These are phyloP conservation scores for Aeminium ludgeri DNA, from an alignment of 495 filamentous ascomycete genomes.

Conservation along the genomic window DNA sequence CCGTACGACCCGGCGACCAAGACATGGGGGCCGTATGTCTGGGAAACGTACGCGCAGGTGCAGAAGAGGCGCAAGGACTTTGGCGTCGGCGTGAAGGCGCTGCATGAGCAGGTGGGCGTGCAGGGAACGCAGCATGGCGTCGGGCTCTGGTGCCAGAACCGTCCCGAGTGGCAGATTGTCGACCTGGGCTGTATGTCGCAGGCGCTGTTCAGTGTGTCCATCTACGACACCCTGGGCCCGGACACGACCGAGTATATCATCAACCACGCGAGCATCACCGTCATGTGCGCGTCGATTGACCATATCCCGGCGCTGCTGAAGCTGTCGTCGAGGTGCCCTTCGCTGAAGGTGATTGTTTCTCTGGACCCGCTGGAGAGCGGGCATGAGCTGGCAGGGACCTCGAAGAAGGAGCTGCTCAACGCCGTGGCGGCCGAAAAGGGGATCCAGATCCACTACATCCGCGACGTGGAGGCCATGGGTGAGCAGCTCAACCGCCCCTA, in stretches of 20 bases:
- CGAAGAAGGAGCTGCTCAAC: constrained; percentile 62
- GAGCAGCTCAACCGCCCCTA: constrained; percentile 44
- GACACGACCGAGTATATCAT: constrained; percentile 89
- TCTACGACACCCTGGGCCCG: constrained; percentile 90
- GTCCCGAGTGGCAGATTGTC: constrained; percentile 93
- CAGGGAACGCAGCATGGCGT: constrained; percentile 58
- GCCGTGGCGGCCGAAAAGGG: constrained; percentile 54
- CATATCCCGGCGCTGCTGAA: constrained; percentile 79
- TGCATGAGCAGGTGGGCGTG: constrained; percentile 56
- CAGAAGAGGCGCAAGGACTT: constrained; percentile 67
- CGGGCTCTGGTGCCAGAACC: constrained; percentile 89
- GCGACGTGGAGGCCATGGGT: constrained; percentile 64
- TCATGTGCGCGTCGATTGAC: constrained; percentile 62
- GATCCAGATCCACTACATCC: constrained; percentile 59
- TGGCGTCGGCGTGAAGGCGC: constrained; percentile 68
- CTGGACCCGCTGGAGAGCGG: constrained; percentile 74
- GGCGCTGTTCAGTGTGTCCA: constrained; percentile 73
- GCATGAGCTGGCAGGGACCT: constrained; percentile 50
- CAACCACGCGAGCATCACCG: constrained; percentile 63
- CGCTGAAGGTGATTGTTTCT: constrained; percentile 74
- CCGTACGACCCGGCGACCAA: constrained; percentile 63
- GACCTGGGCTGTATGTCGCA: constrained; percentile 86
- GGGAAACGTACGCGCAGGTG: constrained; percentile 69
- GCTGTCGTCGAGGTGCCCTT: constrained; percentile 59
- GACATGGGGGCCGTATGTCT: constrained; percentile 60